A percentile compares a stretch with the other conserved stretches of the same genome.
phyloP scores from a whole-genome alignment of 371 early-diverging fungal genomes.

The Ordospora pajunii region DNA sequence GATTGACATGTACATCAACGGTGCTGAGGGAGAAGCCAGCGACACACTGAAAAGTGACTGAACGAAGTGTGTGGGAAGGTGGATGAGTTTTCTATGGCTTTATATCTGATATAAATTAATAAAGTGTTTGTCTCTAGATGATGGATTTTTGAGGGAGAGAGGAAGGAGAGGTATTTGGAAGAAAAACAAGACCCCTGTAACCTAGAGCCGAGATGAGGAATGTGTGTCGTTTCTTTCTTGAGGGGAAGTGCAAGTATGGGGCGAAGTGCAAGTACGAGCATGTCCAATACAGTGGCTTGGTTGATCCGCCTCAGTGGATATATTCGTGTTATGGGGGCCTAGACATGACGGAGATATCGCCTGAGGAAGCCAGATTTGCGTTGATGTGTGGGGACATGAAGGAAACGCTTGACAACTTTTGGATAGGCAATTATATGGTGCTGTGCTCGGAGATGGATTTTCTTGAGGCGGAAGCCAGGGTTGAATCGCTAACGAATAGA shows the following conservation, averaged over 20 bases:
- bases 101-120: background rate
- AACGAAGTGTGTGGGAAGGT: background rate
- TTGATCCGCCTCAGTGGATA: conserved; percentile 52
- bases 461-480: background rate
- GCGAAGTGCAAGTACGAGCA: conserved; percentile 39
- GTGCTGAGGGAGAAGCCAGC: background rate
- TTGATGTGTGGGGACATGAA: conserved; percentile 10
- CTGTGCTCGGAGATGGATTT: conserved; percentile 4
- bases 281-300: conserved; percentile 5
- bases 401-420: conserved; percentile 12
- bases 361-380: conserved; percentile 22
- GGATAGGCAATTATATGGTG: conserved; percentile 10
- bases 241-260: conserved; percentile 50
- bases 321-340: background rate
- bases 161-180: background rate
- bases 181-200: conserved; percentile 14
- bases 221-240: conserved; percentile 37
- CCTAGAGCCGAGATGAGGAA: conserved; percentile 23
- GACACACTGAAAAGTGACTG: background rate
- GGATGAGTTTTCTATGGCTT: background rate
- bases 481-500: conserved; percentile 4
- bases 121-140: background rate
- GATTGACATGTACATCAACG: conserved; percentile 35
- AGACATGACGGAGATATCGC: conserved; percentile 6
- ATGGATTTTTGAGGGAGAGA: background rate